Conservation (phyloP, 441 rosid genomes). For the Macaranga tanarius region DNA sequence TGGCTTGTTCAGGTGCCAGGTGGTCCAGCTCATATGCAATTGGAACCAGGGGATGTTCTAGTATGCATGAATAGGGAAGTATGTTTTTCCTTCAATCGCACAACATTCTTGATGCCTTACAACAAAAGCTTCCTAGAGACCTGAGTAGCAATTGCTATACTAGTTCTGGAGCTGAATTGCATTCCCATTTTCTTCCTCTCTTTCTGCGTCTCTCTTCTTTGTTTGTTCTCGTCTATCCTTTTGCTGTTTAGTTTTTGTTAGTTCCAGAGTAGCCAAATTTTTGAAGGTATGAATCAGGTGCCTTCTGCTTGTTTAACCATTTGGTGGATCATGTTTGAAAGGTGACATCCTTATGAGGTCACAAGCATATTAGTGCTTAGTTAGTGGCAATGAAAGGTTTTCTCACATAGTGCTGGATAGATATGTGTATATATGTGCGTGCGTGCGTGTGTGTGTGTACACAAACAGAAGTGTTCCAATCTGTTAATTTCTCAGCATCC, state of each 20-base stretch:
- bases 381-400: too few relatives aligned
- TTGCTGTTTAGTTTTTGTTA: not conserved
- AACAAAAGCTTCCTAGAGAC: not conserved
- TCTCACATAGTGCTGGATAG: too few relatives aligned
- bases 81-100: slow-evolving; percentile 30
- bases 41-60: slow-evolving; percentile 98
- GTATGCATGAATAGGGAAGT: slow-evolving; percentile 82
- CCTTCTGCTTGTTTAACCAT: not conserved
- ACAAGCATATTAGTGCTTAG: not conserved
- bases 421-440: too few relatives aligned
- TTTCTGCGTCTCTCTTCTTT: not conserved
- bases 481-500: too few relatives aligned
- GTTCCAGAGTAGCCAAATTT: not conserved
- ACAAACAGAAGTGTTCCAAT: too few relatives aligned
- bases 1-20: slow-evolving; percentile 72
- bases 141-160: not conserved
- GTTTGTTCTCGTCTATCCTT: not conserved
- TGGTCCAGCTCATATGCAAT: slow-evolving; percentile 77
- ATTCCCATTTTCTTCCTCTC: not conserved
- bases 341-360: not conserved
- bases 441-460: too few relatives aligned
- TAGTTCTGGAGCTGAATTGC: not conserved
- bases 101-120: not conserved
- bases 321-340: not conserved
- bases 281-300: not conserved